phyloP scores from a whole-genome alignment of 2,329 filamentous ascomycete species.

The Chrysoporthe cubensis region DNA sequence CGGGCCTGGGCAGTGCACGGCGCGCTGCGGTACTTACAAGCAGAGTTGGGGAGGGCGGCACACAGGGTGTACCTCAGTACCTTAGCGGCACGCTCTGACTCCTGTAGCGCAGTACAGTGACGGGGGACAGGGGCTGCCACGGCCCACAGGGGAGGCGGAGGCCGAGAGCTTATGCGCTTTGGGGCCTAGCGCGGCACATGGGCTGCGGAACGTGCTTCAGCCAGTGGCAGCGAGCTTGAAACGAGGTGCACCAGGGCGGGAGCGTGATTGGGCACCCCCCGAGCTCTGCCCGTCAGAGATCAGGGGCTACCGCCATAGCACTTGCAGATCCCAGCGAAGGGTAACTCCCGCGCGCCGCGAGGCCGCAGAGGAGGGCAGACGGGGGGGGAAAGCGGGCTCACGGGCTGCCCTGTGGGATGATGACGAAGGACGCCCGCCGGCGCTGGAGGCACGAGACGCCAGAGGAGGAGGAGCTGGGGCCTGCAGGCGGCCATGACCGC shows the following conservation, averaged over 20 bases:
- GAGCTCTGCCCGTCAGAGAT: neutral
- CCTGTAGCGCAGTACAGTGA: neutral
- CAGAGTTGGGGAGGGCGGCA: too few species aligned
- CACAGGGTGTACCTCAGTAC: neutral
- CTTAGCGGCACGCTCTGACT: neutral
- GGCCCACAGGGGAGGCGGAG: neutral
- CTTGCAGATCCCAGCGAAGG: neutral
- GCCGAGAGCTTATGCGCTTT: conserved; percentile 3
- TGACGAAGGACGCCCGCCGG: too few species aligned
- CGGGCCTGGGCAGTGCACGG: neutral
- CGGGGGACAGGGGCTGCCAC: conserved; percentile 2
- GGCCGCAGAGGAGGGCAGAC: neutral
- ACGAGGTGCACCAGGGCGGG: neutral
- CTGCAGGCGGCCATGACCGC: neutral
- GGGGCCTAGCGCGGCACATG: neutral
- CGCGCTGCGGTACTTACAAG: too few species aligned
- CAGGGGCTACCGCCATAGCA: neutral
- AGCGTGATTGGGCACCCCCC: neutral
- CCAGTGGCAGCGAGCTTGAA: conserved; percentile 10
- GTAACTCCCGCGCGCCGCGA: neutral
- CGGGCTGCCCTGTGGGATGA: too few species aligned
- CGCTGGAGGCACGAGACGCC: neutral
- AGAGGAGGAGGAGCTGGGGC: neutral
- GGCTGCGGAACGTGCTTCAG: conserved; percentile 8
- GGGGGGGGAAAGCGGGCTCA: neutral